phyloP scores from a whole-genome alignment of 2,329 filamentous ascomycete genomes.

The Xylaria sp. region DNA sequence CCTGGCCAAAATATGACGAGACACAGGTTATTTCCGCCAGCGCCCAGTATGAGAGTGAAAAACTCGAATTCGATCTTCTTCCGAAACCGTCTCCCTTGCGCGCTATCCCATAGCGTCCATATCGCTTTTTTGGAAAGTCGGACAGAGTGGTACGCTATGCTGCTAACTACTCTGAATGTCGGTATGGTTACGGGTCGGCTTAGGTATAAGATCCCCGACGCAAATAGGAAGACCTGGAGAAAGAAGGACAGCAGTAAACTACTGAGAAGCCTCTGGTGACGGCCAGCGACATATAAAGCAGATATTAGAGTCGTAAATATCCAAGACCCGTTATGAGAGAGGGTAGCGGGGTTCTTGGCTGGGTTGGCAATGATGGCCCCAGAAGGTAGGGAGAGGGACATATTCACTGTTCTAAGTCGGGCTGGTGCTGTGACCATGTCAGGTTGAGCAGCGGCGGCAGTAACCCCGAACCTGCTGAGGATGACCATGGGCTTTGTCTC shows the following conservation, averaged over 20 bases:
- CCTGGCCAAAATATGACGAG: slow-evolving; percentile 63
- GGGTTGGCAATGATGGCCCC: slow-evolving; percentile 48
- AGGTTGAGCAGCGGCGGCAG: neutral
- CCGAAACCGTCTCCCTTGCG: slow-evolving; percentile 42
- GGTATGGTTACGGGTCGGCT: slow-evolving; percentile 41
- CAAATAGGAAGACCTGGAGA: slow-evolving; percentile 41
- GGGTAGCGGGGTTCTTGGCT: slow-evolving; percentile 42
- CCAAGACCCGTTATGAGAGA: slow-evolving; percentile 40
- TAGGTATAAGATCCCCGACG: slow-evolving; percentile 37
- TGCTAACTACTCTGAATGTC: slow-evolving; percentile 38
- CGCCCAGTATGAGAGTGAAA: slow-evolving; percentile 56
- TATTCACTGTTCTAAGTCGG: slow-evolving; percentile 2
- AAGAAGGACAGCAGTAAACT: slow-evolving; percentile 41
- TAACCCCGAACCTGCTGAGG: neutral
- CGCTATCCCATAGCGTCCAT: slow-evolving; percentile 46
- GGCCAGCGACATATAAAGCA: slow-evolving; percentile 43
- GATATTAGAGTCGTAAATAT: slow-evolving; percentile 44
- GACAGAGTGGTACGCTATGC: slow-evolving; percentile 12
- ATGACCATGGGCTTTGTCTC: neutral
- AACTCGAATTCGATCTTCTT: slow-evolving; percentile 59
- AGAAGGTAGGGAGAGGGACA: slow-evolving; percentile 33
- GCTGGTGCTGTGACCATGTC: neutral
- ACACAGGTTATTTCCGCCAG: slow-evolving; percentile 54
- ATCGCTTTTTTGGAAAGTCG: slow-evolving; percentile 1
- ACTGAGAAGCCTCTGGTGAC: slow-evolving; percentile 45